phyloP scores from a whole-genome alignment of 1,284 basidiomycete species.

The Ganoderma sinense region DNA sequence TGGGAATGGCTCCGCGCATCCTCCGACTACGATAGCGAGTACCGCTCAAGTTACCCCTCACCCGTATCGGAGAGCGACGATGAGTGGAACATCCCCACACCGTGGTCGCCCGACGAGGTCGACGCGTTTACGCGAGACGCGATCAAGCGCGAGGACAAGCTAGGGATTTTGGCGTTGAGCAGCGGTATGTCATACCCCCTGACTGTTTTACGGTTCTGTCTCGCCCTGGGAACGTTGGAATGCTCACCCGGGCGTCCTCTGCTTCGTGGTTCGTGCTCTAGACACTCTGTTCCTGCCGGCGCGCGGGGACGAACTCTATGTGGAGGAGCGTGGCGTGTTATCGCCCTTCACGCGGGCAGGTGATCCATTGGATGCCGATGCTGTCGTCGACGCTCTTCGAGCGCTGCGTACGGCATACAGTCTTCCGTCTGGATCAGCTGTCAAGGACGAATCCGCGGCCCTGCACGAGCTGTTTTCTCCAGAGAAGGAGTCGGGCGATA shows the following conservation, averaged over 20 bases:
- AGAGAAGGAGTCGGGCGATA: conserved; percentile 32
- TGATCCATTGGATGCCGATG: conserved; percentile 52
- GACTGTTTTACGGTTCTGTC: not conserved
- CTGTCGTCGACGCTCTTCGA: conserved; percentile 46
- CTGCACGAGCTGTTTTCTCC: conserved; percentile 36
- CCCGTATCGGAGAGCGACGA: conserved; percentile 36
- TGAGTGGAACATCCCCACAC: conserved; percentile 32
- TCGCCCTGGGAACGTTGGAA: not conserved
- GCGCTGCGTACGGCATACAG: conserved; percentile 41
- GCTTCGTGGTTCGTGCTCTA: conserved; percentile 13
- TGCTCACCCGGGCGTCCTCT: not conserved
- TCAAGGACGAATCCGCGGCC: conserved; percentile 23
- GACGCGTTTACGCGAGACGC: conserved; percentile 40
- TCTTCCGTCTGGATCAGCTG: conserved; percentile 27
- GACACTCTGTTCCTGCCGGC: conserved; percentile 34
- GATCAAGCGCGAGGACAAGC: conserved; percentile 56
- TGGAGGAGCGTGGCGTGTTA: conserved; percentile 43
- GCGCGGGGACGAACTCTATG: conserved; percentile 30
- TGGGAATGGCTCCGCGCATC: conserved; percentile 51
- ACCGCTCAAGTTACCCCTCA: conserved; percentile 32
- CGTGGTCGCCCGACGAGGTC: conserved; percentile 33
- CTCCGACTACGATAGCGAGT: conserved; percentile 34
- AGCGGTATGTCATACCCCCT: conserved; percentile 38
- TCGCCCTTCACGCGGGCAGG: conserved; percentile 48
- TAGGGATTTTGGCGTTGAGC: conserved; percentile 51